Percentiles rank a stretch among this genome's conserved stretches.
phyloP scores from a whole-genome alignment of 768 basidiomycete genomes.

The Clavaria fumosa region DNA sequence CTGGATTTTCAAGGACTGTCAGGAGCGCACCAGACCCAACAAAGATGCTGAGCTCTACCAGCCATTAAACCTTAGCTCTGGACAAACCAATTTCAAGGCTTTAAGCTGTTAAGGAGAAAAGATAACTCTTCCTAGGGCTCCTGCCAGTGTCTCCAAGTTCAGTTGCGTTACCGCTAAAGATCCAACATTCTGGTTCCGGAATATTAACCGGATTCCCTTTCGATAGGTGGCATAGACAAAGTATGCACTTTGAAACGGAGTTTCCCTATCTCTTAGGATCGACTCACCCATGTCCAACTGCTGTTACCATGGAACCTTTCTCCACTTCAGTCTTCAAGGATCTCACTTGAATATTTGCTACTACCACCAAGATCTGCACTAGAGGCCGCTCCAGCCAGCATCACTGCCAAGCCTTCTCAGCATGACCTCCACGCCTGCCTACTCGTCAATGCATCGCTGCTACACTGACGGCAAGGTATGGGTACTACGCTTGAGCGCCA shows the following conservation, averaged over 20 bases:
- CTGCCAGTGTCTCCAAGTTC: conserved; percentile 45
- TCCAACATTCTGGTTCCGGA: conserved; percentile 64
- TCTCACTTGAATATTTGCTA: conserved; percentile 83
- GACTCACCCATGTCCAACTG: conserved; percentile 79
- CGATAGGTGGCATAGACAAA: conserved; percentile 51
- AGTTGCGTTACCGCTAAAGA: conserved; percentile 57
- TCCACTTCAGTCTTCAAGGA: conserved; percentile 81
- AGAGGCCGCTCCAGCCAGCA: conserved; percentile 61
- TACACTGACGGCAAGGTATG: conserved; percentile 70
- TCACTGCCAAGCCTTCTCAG: conserved; percentile 59
- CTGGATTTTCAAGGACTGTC: conserved; percentile 64
- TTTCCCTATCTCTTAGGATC: conserved; percentile 44
- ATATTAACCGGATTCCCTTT: conserved; percentile 71
- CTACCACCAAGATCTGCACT: conserved; percentile 82
- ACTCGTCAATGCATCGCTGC: conserved; percentile 56
- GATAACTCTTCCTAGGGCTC: conserved; percentile 67
- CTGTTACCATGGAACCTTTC: conserved; percentile 81
- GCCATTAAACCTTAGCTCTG: conserved; percentile 55
- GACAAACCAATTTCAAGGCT: conserved; percentile 62
- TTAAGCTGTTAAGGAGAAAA: conserved; percentile 63
- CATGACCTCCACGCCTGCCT: conserved; percentile 60
- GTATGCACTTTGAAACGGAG: conserved; percentile 43
- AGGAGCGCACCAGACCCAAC: conserved; percentile 57
- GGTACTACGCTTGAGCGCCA: conserved; percentile 79
- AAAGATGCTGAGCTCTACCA: conserved; percentile 59